phyloP scores from a whole-genome alignment of 2,329 filamentous ascomycete genomes.

The Fusarium decemcellulare region DNA sequence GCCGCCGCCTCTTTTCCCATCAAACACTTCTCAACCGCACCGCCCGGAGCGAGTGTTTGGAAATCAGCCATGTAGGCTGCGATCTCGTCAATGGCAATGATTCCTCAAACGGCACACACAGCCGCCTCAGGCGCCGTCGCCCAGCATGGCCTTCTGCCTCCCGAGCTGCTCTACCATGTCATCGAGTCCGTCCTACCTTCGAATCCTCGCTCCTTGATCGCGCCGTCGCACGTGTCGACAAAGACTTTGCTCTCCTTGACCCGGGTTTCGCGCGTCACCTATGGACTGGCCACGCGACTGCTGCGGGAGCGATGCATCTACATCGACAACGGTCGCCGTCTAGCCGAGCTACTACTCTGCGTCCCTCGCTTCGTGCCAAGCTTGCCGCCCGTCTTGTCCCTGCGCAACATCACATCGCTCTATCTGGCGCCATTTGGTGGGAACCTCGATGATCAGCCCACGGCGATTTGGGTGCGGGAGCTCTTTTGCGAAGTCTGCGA shows the following conservation, averaged over 20 bases:
- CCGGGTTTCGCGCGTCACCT: slow-evolving; percentile 58
- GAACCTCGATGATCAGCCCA: slow-evolving; percentile 56
- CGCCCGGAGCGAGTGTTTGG: neutral
- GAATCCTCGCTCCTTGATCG: slow-evolving; percentile 50
- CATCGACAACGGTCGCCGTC: slow-evolving; percentile 56
- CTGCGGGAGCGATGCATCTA: slow-evolving; percentile 62
- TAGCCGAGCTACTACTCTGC: slow-evolving; percentile 52
- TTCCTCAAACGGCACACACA: slow-evolving; percentile 10
- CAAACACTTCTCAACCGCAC: neutral
- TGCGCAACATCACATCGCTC: slow-evolving; percentile 56
- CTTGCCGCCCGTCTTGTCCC: slow-evolving; percentile 47
- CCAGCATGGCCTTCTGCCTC: slow-evolving; percentile 45
- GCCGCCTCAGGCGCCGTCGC: slow-evolving; percentile 1
- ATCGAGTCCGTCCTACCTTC: slow-evolving; percentile 54
- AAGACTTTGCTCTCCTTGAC: slow-evolving; percentile 61
- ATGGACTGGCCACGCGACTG: slow-evolving; percentile 56
- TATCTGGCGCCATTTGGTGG: slow-evolving; percentile 57
- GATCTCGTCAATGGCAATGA: slow-evolving; percentile 22
- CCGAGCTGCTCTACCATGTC: slow-evolving; percentile 53
- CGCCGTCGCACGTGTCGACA: slow-evolving; percentile 56
- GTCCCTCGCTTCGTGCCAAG: slow-evolving; percentile 51
- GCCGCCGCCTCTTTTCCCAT: neutral
- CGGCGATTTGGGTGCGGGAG: slow-evolving; percentile 57
- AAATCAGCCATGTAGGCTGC: slow-evolving; percentile 8
- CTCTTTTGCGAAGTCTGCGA: slow-evolving; percentile 58